Conservation (phyloP, 768 basidiomycete genomes). For the Neoboletus subvelutipes region DNA sequence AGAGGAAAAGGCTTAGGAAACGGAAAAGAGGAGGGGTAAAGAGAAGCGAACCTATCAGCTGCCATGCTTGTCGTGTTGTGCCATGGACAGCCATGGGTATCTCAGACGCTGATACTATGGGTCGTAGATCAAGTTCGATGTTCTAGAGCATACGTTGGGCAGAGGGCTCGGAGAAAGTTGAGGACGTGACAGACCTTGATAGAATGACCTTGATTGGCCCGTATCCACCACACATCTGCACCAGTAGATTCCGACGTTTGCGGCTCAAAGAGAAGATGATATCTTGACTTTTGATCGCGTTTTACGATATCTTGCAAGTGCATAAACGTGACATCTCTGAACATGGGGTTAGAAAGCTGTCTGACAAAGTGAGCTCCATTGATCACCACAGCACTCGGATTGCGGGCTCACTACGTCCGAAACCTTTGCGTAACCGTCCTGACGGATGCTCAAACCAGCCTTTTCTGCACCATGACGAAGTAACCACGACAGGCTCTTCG, state of each 20-base stretch:
- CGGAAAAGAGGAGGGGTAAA: neutral
- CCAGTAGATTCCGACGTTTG: constrained; percentile 30
- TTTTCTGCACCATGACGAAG: constrained; percentile 86
- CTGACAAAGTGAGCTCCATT: constrained; percentile 6
- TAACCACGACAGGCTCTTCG: constrained; percentile 88
- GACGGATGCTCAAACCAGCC: constrained; percentile 71
- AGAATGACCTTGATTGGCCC: constrained; percentile 90
- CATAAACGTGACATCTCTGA: constrained; percentile 57
- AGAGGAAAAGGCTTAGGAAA: neutral
- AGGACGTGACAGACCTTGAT: constrained; percentile 52
- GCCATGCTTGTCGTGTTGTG: constrained; percentile 69
- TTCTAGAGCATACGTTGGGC: constrained; percentile 39
- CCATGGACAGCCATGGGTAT: constrained; percentile 86
- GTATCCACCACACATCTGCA: constrained; percentile 72
- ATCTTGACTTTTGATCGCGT: constrained; percentile 66
- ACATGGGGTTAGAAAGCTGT: constrained; percentile 69
- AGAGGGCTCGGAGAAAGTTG: neutral
- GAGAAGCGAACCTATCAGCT: constrained; percentile 53
- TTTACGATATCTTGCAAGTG: constrained; percentile 62
- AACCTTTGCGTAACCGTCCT: constrained; percentile 85
- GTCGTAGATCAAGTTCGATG: constrained; percentile 65
- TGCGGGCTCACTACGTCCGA: constrained; percentile 72
- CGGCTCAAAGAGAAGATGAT: constrained; percentile 55
- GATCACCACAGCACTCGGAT: neutral
- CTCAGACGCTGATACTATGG: constrained; percentile 55